These are phyloP conservation scores for Melocanna baccifera DNA, from an alignment of 176 grass and related monocot species.

Conservation along the genomic window DNA sequence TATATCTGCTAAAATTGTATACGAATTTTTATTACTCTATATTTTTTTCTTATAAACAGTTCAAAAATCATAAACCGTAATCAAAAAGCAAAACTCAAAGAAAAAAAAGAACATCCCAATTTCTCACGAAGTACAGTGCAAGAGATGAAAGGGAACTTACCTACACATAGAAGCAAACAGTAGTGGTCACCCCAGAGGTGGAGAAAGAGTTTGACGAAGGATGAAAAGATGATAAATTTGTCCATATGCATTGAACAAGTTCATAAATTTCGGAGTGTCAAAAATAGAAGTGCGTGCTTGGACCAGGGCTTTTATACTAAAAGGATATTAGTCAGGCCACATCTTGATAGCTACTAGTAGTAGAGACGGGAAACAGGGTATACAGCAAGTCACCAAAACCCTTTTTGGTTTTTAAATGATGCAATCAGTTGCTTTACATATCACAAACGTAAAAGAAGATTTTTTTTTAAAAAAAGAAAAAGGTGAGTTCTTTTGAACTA, in stretches of 20 bases:
- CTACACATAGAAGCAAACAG: neutral
- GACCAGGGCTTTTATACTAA: neutral
- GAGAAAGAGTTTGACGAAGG: neutral
- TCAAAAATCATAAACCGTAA: too few species aligned
- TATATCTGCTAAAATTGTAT: too few species aligned
- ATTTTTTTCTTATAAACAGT: too few species aligned
- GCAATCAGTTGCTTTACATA: neutral
- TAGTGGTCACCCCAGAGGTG: neutral
- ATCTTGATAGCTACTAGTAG: constrained; percentile 30
- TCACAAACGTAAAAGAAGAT: neutral
- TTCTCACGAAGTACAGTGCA: neutral
- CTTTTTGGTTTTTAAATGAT: neutral
- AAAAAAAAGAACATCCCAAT: too few species aligned
- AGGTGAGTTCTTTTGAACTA: too few species aligned
- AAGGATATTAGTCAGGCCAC: constrained; percentile 26
- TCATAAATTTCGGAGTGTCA: neutral
- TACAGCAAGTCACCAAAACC: constrained; percentile 6
- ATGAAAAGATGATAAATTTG: neutral
- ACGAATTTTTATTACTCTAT: too few species aligned
- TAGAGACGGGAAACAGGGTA: neutral
- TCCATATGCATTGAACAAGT: constrained; percentile 35
- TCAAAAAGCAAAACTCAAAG: too few species aligned
- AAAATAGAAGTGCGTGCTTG: constrained; percentile 30
- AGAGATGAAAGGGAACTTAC: neutral
- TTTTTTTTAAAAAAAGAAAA: neutral